Conservation (phyloP, 345 rosid genomes). For the Citrus medica region DNA sequence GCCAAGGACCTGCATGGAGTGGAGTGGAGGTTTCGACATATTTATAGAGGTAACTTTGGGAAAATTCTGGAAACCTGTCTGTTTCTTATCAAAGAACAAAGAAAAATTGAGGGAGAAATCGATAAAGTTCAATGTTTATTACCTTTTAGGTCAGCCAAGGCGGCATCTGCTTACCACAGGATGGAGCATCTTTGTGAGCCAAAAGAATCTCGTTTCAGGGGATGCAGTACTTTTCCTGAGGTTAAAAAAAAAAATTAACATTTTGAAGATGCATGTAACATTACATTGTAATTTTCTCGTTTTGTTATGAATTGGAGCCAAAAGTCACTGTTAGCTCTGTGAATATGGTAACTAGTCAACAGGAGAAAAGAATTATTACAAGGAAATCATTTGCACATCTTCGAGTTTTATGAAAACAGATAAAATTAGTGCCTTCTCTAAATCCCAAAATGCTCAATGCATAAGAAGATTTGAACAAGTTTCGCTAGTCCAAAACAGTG, state of each 20-base stretch:
- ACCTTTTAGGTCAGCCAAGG: conserved; percentile 85
- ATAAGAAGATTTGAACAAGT: neutral
- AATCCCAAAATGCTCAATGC: neutral
- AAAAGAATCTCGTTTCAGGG: conserved; percentile 87
- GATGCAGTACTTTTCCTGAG: conserved; percentile 92
- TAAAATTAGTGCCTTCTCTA: neutral
- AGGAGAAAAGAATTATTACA: neutral
- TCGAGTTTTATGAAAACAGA: neutral
- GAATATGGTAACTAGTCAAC: neutral
- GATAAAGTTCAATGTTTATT: conserved; percentile 12
- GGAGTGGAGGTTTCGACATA: conserved; percentile 88
- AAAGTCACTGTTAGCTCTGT: neutral
- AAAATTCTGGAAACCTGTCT: neutral
- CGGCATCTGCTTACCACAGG: conserved; percentile 97
- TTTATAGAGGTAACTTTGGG: conserved; percentile 61
- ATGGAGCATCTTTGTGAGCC: conserved; percentile 93
- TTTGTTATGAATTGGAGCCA: neutral
- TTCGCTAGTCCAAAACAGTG: neutral
- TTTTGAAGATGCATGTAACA: neutral
- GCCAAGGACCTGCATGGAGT: conserved; percentile 89
- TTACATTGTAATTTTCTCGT: neutral
- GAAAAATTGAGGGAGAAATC: conserved; percentile 4
- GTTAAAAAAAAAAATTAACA: conserved; percentile 28
- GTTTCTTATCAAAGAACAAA: neutral
- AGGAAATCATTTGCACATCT: neutral